phyloP scores from a whole-genome alignment of 2,329 filamentous ascomycete species.

The Claviceps fusiformis region DNA sequence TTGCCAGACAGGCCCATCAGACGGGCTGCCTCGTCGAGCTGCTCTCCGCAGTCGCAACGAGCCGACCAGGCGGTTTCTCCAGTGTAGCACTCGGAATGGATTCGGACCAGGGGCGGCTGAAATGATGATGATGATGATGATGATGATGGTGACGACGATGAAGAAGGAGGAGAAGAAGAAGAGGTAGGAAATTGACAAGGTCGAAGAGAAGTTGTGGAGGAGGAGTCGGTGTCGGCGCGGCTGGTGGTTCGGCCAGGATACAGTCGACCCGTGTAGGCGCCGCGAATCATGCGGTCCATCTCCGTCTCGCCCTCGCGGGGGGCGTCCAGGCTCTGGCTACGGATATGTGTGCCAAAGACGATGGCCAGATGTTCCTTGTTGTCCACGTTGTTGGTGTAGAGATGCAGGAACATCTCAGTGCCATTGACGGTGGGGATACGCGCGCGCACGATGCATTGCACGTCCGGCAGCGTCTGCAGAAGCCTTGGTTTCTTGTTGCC shows the following conservation, averaged over 20 bases:
- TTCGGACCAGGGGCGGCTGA: constrained; percentile 61
- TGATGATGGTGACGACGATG: background rate
- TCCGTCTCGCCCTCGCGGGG: constrained; percentile 66
- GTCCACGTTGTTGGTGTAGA: constrained; percentile 87
- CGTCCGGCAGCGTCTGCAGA: constrained; percentile 62
- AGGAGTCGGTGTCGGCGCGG: constrained; percentile 25
- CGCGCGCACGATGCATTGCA: constrained; percentile 89
- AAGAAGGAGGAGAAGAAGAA: background rate
- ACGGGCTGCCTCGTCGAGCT: constrained; percentile 88
- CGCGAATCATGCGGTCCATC: constrained; percentile 82
- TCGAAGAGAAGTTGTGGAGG: background rate
- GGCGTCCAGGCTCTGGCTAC: constrained; percentile 58
- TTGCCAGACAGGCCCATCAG: constrained; percentile 66
- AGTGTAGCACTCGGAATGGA: constrained; percentile 97
- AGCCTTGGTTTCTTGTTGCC: constrained; percentile 55
- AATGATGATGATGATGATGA: background rate
- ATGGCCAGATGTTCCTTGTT: constrained; percentile 95
- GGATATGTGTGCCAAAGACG: constrained; percentile 80
- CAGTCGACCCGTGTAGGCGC: constrained; percentile 79
- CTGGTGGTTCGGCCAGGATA: constrained; percentile 75
- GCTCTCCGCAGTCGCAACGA: constrained; percentile 93
- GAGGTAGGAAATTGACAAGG: background rate
- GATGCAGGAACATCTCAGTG: constrained; percentile 91
- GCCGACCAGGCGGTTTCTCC: constrained; percentile 98
- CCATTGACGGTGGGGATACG: constrained; percentile 86